Evolutionary conservation across 345 rosid species (phyloP).

Genomic region (Aquilaria malaccensis): DNA sequence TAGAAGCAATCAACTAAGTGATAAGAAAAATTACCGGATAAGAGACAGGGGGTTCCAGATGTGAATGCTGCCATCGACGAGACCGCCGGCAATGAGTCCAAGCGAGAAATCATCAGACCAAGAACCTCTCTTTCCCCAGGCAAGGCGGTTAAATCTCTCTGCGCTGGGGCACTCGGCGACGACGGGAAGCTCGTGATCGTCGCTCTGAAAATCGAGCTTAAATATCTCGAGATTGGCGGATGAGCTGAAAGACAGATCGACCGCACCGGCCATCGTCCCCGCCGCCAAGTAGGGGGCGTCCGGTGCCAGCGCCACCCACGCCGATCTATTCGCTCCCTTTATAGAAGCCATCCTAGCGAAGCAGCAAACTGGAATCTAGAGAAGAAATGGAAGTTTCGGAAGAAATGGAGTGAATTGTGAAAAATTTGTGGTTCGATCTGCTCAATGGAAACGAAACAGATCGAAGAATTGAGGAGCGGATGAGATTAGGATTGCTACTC

Average conservation of each 20-base stretch:
- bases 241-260: constrained; percentile 93
- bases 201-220: constrained; percentile 91
- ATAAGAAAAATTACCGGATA: constrained; percentile 48
- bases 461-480: too few relatives aligned
- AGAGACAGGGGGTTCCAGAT: constrained; percentile 78
- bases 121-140: constrained; percentile 91
- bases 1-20: too few relatives aligned
- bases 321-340: constrained; percentile 84
- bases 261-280: constrained; percentile 99
- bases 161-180: constrained; percentile 84
- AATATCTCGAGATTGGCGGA: constrained; percentile 97
- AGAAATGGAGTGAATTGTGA: too few relatives aligned
- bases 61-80: constrained; percentile 81
- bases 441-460: too few relatives aligned
- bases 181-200: constrained; percentile 69
- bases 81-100: constrained; percentile 95
- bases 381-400: too few relatives aligned
- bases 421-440: too few relatives aligned
- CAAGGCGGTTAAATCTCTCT: constrained; percentile 89
- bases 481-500: too few relatives aligned
- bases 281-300: constrained; percentile 98
- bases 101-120: constrained; percentile 68
- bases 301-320: constrained; percentile 93
- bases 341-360: constrained; percentile 63
- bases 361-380: too few relatives aligned